phyloP scores from a whole-genome alignment of 2,329 filamentous ascomycete genomes.

The Pleurostoma richardsiae region DNA sequence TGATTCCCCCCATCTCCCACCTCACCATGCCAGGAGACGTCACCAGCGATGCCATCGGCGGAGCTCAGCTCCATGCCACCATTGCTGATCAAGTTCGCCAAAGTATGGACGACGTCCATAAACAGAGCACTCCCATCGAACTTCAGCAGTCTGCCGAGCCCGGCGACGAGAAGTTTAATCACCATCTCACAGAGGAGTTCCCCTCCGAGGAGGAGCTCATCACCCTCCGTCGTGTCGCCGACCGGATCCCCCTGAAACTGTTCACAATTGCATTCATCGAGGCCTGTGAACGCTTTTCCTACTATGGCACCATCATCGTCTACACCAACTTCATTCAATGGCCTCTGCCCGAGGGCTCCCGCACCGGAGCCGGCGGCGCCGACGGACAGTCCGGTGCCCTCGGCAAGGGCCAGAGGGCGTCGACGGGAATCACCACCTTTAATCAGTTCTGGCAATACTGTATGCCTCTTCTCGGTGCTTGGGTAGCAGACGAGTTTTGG shows the following conservation, averaged over 20 bases:
- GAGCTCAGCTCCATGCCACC: conserved; percentile 2
- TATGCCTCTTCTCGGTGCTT: conserved; percentile 40
- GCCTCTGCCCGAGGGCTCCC: conserved; percentile 47
- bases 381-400: conserved; percentile 46
- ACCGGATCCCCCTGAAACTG: conserved; percentile 52
- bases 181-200: conserved; percentile 12
- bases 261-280: conserved; percentile 65
- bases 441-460: conserved; percentile 23
- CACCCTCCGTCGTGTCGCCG: conserved; percentile 48
- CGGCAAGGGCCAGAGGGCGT: conserved; percentile 33
- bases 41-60: conserved; percentile 3
- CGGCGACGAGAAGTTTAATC: background rate
- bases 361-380: conserved; percentile 41
- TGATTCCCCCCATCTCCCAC: background rate
- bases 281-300: conserved; percentile 68
- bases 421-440: conserved; percentile 25
- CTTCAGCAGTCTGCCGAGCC: background rate
- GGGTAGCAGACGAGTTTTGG: conserved; percentile 49
- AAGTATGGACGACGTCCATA: background rate
- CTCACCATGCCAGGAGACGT: conserved; percentile 4
- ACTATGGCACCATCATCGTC: conserved; percentile 62
- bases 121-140: background rate
- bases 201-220: conserved; percentile 47
- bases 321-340: conserved; percentile 62
- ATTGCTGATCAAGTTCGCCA: background rate